Evolutionary conservation across 106 monocot genomes (phyloP).

Genomic region (Cymbidium sinense): DNA sequence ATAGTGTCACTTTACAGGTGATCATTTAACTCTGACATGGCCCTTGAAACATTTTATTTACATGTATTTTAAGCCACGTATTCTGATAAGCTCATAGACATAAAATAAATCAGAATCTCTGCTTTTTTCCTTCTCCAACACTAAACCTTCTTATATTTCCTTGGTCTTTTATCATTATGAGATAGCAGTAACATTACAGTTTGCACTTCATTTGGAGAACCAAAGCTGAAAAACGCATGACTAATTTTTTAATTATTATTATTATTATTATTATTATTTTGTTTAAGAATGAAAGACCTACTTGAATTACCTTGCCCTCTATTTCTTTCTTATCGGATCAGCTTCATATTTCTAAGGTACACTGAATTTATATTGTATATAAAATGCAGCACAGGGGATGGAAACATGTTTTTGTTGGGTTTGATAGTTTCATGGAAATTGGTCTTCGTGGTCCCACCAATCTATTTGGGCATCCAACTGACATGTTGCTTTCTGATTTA

Average conservation of each 20-base stretch:
- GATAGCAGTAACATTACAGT: not conserved
- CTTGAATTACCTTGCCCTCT: not conserved
- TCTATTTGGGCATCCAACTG: slow-evolving; percentile 90
- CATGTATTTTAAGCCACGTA: not conserved
- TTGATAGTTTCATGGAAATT: slow-evolving; percentile 70
- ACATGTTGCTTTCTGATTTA: slow-evolving; percentile 56
- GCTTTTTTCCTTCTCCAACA: not conserved
- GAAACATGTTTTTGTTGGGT: slow-evolving; percentile 88
- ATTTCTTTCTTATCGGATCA: not conserved
- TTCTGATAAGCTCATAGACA: not conserved
- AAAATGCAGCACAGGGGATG: slow-evolving; percentile 50
- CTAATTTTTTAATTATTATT: no score
- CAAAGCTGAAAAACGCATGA: not conserved
- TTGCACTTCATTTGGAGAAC: not conserved
- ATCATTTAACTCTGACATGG: not conserved
- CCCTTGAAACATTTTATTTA: not conserved
- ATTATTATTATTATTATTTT: no score
- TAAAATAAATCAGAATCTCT: not conserved
- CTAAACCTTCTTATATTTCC: not conserved
- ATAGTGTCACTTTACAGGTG: slow-evolving; percentile 74
- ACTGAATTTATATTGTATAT: not conserved
- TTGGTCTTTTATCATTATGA: not conserved
- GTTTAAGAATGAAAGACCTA: not conserved
- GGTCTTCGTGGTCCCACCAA: slow-evolving; percentile 91
- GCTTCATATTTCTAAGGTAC: not conserved